Base-by-base conservation (phyloP, 192 early-diverging fungal genomes). In the Umbelopsis ramanniana region DNA sequence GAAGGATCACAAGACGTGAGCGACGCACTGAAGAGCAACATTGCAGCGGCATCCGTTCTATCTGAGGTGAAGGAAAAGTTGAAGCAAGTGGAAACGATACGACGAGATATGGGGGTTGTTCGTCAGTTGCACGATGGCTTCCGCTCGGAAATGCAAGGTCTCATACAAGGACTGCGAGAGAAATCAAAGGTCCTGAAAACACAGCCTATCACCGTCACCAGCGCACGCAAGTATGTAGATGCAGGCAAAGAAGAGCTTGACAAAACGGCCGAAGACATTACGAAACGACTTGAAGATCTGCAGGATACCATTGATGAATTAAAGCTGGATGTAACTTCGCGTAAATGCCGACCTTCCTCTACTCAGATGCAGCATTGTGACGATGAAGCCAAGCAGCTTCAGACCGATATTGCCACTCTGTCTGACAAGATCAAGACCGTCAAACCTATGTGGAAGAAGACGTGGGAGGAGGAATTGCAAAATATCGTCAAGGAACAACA, bases 401-500 rank as follows among this genome's bases (percentile, higher is more conserved):
- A 57, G 3, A 22, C 71, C 2, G 88, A 85, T 19, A 79, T 87
- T 10, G 46, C 72, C 4, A 75, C 76, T 15, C 85, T 92, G 1
- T 66, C 84, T 3, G 69, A 78, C 12, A 84, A 85, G 48, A 85
- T 94, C 23, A 81, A 89, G 68, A 83, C 85, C 4, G 74, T 85
- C 17, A 81, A 89, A 46, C 80, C 88, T 10, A 83, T 82, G 24
- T 93, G 91, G 92, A 93, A 92, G 69, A 86, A 85, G 71, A 89
- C 89, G 4, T 94, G 93, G 93, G 92, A 93, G 73, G 86, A 85
- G 6, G 91, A 94, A 74, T 73, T 94, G 45, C 90, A 93, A 66
- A 86, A 82, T 26, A 90, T 94, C 46, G 81, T 94, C 14, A 82
- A 87, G 57, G 93, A 94, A 70, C 91, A 93, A 75, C 76, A 85